A percentile compares a stretch with the other conserved stretches of the same genome.
Evolutionary conservation across 495 filamentous ascomycete species (phyloP).

Genomic region (Talaromyces nanjingensis): DNA sequence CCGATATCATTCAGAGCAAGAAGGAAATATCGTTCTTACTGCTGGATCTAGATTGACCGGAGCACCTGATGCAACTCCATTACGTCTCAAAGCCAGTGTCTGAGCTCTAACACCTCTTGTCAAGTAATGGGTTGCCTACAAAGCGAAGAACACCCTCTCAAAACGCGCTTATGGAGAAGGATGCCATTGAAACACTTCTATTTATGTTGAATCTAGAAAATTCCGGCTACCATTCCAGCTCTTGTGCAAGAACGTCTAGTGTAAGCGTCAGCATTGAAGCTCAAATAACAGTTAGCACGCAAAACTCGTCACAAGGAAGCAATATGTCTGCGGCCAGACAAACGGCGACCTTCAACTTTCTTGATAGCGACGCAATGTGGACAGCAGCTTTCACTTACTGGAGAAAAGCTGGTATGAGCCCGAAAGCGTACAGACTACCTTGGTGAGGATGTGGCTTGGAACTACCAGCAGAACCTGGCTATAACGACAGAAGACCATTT

Average conservation of each 20-base stretch:
- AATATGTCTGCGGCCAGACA: conserved; percentile 12
- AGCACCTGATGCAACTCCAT: conserved; percentile 28
- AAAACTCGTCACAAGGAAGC: conserved; percentile 9
- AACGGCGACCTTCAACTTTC: conserved; percentile 12
- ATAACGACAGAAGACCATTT: no score
- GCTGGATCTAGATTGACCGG: conserved; percentile 26
- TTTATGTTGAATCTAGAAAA: conserved; percentile 85
- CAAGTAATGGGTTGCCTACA: conserved; percentile 18
- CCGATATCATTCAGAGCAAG: conserved; percentile 33
- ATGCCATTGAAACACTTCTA: conserved; percentile 76
- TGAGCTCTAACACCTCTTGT: conserved; percentile 9
- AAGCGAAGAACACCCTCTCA: conserved; percentile 50
- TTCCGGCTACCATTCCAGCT: conserved; percentile 45
- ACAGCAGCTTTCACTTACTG: background rate
- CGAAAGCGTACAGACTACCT: no score
- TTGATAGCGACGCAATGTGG: background rate
- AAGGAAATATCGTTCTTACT: conserved; percentile 27
- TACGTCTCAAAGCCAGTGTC: conserved; percentile 17
- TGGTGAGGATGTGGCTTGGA: no score
- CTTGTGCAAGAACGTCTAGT: conserved; percentile 15
- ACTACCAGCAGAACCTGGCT: no score
- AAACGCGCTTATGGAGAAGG: conserved; percentile 69
- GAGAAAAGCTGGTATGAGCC: no score
- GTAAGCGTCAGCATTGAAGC: conserved; percentile 26
- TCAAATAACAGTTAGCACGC: conserved; percentile 13